A percentile compares a stretch with the other conserved stretches of the same genome.
Evolutionary conservation across 768 basidiomycete genomes (phyloP).

Genomic region (Mycena kentingensis): DNA sequence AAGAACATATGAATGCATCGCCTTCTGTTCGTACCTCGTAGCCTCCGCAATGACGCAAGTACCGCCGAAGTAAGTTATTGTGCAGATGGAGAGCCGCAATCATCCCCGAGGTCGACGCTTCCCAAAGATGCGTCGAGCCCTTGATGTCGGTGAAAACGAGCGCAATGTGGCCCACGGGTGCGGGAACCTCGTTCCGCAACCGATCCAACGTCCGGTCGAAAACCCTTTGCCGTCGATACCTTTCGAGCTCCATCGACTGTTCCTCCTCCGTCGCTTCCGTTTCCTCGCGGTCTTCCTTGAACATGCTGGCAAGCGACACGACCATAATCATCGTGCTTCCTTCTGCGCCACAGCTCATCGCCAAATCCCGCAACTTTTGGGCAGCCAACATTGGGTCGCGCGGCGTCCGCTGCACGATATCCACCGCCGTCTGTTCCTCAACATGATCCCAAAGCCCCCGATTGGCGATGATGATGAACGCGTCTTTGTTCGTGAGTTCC

Average conservation of each 20-base stretch:
- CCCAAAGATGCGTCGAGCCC: conserved; percentile 96
- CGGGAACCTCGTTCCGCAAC: conserved; percentile 74
- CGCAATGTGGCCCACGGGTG: conserved; percentile 85
- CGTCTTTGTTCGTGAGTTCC: conserved; percentile 79
- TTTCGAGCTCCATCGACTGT: conserved; percentile 26
- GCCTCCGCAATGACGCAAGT: conserved; percentile 86
- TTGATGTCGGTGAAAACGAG: conserved; percentile 97
- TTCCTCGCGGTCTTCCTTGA: conserved; percentile 36
- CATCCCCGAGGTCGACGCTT: conserved; percentile 87
- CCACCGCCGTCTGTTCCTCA: conserved; percentile 93
- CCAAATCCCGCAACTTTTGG: conserved; percentile 94
- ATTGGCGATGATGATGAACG: conserved; percentile 96
- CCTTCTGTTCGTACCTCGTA: conserved; percentile 99
- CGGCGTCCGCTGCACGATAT: conserved; percentile 69
- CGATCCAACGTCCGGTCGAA: conserved; percentile 63
- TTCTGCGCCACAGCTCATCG: conserved; percentile 93
- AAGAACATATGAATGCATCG: conserved; percentile 97
- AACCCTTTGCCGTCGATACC: conserved; percentile 37
- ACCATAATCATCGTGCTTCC: conserved; percentile 99
- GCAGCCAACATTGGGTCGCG: conserved; percentile 76
- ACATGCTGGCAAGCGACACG: conserved; percentile 77
- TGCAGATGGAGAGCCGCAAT: conserved; percentile 88
- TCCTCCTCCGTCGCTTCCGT: not conserved
- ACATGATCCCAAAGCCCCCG: conserved; percentile 92
- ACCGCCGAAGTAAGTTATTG: conserved; percentile 83